Evolutionary conservation across 306 rosid species (phyloP), one percentile per base, ranked within the genome.

Genomic region (Sphenostylis stenocarpa): DNA sequence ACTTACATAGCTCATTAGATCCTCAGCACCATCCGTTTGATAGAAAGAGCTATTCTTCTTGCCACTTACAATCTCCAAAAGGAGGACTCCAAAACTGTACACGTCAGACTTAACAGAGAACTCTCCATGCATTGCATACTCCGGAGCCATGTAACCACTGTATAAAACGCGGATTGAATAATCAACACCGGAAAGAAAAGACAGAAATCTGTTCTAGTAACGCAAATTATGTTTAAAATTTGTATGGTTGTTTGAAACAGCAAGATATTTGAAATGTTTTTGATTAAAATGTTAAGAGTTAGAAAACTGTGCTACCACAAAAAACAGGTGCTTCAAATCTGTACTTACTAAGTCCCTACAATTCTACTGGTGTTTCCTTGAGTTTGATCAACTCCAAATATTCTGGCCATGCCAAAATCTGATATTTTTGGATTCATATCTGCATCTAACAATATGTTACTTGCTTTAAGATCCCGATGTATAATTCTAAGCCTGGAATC

Each of bases 391-490:
- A 58, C 76, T 4, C 3, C 71, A 28, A 87, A 70, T 12, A 85
- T 80, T 60, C 71, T 85, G 21, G 90, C 90, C 84, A 78, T 78
- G 6, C 91, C 90, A 82, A 91, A 88, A 62, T 91, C 89, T 36
- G 87, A 83, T 6, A 87, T 88, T 48, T 87, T 91, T 1, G 93
- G 77, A 48, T 84, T 81, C 89, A 88, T 66, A 3, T 85, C 64
- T 2, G 19, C 29, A 13, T 86, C 93, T 23, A 88, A 55, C 7
- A 90, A 76, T 43, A 88, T 21, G 19, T 88, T 88, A 29, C 88
- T 80, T 17, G 88, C 85, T 81, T 91, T 88, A 2, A 91, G 83
- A 81, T 91, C 90, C 10, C 89, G 80, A 24, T 91, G 89, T 2
- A 91, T 85, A 17, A 87, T 87, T 80, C 68, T 79, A 34, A 84